Evolutionary conservation across 805 yeast species (phyloP).

Genomic region (Candida insectalens): DNA sequence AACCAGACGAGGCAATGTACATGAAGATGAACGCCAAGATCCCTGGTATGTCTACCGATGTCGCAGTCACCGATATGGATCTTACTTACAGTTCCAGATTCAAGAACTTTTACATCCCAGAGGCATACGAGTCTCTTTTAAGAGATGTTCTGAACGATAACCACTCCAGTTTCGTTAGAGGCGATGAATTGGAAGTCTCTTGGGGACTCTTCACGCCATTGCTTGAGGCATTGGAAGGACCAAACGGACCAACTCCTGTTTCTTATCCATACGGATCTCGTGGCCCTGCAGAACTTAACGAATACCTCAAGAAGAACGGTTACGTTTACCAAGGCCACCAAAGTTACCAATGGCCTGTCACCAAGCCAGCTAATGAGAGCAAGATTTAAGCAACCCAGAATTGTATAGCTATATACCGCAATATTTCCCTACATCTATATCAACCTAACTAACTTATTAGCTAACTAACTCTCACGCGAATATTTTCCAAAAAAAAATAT

Average conservation of each 20-base stretch:
- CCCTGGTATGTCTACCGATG: conserved; percentile 81
- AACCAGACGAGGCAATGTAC: conserved; percentile 92
- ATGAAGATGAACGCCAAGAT: conserved; percentile 87
- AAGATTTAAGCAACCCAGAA: conserved; percentile 22
- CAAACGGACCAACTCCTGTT: conserved; percentile 56
- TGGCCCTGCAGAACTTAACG: conserved; percentile 64
- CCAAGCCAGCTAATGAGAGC: conserved; percentile 33
- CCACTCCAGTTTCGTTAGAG: conserved; percentile 96
- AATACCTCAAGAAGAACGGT: conserved; percentile 60
- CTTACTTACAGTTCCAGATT: conserved; percentile 76
- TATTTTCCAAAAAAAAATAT: too few species aligned
- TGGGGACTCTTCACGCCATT: conserved; percentile 94
- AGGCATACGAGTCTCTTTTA: conserved; percentile 93
- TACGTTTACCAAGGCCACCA: conserved; percentile 56
- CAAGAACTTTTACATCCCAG: conserved; percentile 81
- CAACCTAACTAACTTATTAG: neutral
- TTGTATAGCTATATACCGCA: too few species aligned
- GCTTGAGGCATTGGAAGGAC: conserved; percentile 67
- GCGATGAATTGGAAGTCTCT: conserved; percentile 89
- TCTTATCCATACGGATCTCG: conserved; percentile 83
- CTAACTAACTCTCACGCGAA: too few species aligned
- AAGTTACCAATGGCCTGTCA: conserved; percentile 86
- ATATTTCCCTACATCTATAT: neutral
- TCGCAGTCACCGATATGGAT: conserved; percentile 84
- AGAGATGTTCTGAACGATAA: conserved; percentile 86